These are phyloP conservation scores for Senecio squalidus DNA, from an alignment of 140 eudicot species.

Conservation along the genomic window DNA sequence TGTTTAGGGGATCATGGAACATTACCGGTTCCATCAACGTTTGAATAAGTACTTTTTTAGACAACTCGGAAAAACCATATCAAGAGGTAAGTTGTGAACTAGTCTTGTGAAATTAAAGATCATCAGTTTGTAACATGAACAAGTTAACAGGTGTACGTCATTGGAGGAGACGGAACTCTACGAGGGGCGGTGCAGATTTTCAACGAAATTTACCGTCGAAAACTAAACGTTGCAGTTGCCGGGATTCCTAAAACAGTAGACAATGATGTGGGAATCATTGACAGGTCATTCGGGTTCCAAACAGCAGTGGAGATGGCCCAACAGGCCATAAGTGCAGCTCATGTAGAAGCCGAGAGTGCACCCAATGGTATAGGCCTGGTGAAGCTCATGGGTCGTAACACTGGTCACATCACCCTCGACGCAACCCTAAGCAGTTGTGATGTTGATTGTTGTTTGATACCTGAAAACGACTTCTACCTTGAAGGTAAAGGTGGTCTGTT, in stretches of 20 bases:
- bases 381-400: conserved; percentile 88
- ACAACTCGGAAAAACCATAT: too few species aligned
- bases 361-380: conserved; percentile 76
- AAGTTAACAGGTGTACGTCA: conserved; percentile 64
- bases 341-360: conserved; percentile 90
- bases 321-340: conserved; percentile 74
- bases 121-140: too few species aligned
- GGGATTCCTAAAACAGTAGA: conserved; percentile 87
- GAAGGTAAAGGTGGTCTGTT: conserved; percentile 84
- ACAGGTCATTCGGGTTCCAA: conserved; percentile 82
- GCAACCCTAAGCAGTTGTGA: conserved; percentile 86
- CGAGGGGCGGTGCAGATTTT: conserved; percentile 73
- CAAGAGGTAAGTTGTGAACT: too few species aligned
- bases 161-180: conserved; percentile 89
- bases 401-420: conserved; percentile 73
- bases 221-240: conserved; percentile 41
- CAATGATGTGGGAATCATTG: conserved; percentile 76
- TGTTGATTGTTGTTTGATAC: conserved; percentile 81
- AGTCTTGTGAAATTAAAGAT: too few species aligned
- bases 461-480: conserved; percentile 65
- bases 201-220: conserved; percentile 50
- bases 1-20: too few species aligned
- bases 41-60: too few species aligned
- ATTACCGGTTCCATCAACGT: too few species aligned
- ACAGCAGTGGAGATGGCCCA: conserved; percentile 94